Conservation (phyloP, 805 yeast species). For the Ogataea philodendri region DNA sequence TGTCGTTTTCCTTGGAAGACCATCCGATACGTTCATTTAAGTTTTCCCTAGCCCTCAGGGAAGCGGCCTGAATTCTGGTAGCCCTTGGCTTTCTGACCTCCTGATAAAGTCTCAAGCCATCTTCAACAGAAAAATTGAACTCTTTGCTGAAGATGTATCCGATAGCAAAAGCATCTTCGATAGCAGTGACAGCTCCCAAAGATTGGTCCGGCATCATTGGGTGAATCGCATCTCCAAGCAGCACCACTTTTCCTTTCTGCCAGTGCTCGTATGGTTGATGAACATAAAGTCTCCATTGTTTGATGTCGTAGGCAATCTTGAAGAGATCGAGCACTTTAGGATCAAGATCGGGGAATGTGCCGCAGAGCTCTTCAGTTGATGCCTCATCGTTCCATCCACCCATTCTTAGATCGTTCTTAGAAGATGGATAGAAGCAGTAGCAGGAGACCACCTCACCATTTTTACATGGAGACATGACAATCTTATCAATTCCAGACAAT, state of each 20-base stretch:
- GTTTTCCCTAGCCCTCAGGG: conserved; percentile 34
- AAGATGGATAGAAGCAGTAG: conserved; percentile 29
- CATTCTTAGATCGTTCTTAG: conserved; percentile 19
- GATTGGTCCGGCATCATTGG: conserved; percentile 33
- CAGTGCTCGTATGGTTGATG: conserved; percentile 28
- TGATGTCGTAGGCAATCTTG: conserved; percentile 29
- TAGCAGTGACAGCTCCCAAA: conserved; percentile 20
- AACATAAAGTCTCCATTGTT: conserved; percentile 31
- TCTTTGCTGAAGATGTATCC: conserved; percentile 30
- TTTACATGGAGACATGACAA: conserved; percentile 29
- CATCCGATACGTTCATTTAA: conserved; percentile 35
- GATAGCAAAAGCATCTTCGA: conserved; percentile 26
- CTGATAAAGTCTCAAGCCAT: conserved; percentile 29
- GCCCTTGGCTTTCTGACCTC: conserved; percentile 32
- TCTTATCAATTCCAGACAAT: conserved; percentile 23
- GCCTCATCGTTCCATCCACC: conserved; percentile 29
- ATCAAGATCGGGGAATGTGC: conserved; percentile 24
- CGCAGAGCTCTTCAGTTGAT: conserved; percentile 21
- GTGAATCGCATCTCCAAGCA: conserved; percentile 38
- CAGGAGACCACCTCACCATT: conserved; percentile 27
- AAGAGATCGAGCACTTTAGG: conserved; percentile 24
- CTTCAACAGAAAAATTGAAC: conserved; percentile 25
- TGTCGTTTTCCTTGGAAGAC: conserved; percentile 24
- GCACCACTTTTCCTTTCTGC: conserved; percentile 30
- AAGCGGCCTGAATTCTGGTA: conserved; percentile 33